Evolutionary conservation across 192 early-diverging fungal species (phyloP).

Genomic region (Backusella luteola): DNA sequence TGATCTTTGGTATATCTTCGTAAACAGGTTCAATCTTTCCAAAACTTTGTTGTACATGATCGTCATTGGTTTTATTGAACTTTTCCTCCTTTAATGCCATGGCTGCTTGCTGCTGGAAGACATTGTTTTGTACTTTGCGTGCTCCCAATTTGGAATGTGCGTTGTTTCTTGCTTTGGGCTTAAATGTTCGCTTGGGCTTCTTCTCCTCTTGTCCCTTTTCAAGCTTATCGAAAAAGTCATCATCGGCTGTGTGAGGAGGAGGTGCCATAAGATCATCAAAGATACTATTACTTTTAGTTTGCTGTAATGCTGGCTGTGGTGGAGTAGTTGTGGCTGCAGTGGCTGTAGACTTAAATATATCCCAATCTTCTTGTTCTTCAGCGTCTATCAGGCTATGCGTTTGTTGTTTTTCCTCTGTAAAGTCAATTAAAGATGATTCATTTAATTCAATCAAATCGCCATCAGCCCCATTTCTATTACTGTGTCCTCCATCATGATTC

Average conservation of each 20-base stretch:
- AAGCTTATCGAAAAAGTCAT: slow-evolving; percentile 13
- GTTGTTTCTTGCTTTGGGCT: not conserved
- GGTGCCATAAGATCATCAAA: not conserved
- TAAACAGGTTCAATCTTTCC: not conserved
- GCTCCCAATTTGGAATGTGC: not conserved
- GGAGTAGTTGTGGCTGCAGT: not conserved
- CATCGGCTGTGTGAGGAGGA: not conserved
- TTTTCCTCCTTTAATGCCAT: not conserved
- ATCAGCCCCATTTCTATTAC: not conserved
- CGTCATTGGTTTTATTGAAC: not conserved
- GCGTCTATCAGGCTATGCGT: not conserved
- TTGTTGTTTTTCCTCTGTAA: not conserved
- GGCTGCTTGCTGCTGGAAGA: slow-evolving; percentile 8
- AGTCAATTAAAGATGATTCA: not conserved
- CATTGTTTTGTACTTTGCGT: slow-evolving; percentile 5
- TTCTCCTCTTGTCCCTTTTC: not conserved
- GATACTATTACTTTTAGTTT: not conserved
- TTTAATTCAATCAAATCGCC: not conserved
- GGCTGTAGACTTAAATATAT: not conserved
- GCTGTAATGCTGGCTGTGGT: not conserved
- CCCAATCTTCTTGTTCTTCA: not conserved
- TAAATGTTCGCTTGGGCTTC: not conserved
- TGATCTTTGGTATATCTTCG: not conserved
- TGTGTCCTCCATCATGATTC: not conserved
- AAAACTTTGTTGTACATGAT: not conserved